Base-by-base conservation (phyloP, 768 basidiomycete genomes). In the Cystoderma amianthinum region DNA sequence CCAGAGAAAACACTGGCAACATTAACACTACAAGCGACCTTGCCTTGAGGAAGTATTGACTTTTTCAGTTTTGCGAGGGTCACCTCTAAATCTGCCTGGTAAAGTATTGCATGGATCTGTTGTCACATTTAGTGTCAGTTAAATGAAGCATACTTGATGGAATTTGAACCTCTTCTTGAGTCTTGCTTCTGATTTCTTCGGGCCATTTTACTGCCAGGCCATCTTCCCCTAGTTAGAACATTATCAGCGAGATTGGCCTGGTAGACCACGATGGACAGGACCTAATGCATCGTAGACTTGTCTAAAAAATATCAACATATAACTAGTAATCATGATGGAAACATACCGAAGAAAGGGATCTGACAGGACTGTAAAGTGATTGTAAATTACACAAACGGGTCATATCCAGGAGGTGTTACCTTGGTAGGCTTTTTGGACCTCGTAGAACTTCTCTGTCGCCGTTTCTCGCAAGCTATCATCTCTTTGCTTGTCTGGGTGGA, bases 401-500 rank as follows among this genome's bases (percentile, higher is more conserved):
- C 39, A 46, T 35, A 22, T 28, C 34, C 37, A 36, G 10, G 35
- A 21, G 15, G 15, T 24, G 16, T 20, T 50, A 82, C 85, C 76
- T 73, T 91, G 80, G 56, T 91, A 91, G 10, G 90, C 88, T 48
- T 82, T 82, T 48, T 90, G 86, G 16, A 93, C 72, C 56, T 82
- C 78, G 13, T 83, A 68, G 47, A 92, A 91, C 38, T 73, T 74
- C 22, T 71, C 67, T 18, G 78, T 73, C 1, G 90, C 87, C 1
- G 75, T 69, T 37, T 63, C 69, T 53, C 75, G 79, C 44, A 69
- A 60, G 13, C 57, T 57, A 39, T 76, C 72, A 52, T 78, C 76
- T 16, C 67, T 71, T 44, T 91, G 85, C 54, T 82, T 84, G 70
- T 95, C 90, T 1, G 90, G 90, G 50, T 95, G 90, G 48, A 86